phyloP scores from a whole-genome alignment of 345 rosid species.

The Citrus sp. region DNA sequence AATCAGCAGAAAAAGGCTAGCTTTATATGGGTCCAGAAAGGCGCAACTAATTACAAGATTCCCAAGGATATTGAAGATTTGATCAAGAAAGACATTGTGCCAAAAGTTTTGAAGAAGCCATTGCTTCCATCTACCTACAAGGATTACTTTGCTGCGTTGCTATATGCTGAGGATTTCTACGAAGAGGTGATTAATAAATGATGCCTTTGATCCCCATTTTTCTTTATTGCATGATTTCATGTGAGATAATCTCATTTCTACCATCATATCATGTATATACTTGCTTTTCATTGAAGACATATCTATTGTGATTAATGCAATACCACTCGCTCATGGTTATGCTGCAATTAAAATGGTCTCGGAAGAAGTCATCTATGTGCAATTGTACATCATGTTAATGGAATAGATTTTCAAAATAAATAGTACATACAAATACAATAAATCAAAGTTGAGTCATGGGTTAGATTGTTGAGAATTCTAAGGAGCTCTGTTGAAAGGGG shows the following conservation, averaged over 20 bases:
- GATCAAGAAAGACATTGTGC: conserved; percentile 22
- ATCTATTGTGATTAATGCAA: not conserved
- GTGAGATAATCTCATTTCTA: not conserved
- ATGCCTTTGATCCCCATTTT: not conserved
- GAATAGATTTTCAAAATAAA: not conserved
- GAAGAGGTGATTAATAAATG: conserved; percentile 8
- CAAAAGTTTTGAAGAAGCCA: conserved; percentile 16
- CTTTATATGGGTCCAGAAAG: conserved; percentile 10
- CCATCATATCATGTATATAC: not conserved
- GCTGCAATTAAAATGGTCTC: not conserved
- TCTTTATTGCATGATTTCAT: not conserved
- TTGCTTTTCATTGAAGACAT: not conserved
- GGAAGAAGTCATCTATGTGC: not conserved
- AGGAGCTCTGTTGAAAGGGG: not conserved
- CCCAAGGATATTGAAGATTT: conserved; percentile 17
- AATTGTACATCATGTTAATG: not conserved
- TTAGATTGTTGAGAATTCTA: not conserved
- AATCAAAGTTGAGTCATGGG: not conserved
- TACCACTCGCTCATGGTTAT: not conserved
- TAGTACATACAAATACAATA: not conserved
- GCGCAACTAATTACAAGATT: conserved; percentile 14
- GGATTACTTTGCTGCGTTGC: conserved; percentile 23
- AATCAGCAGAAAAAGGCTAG: not conserved
- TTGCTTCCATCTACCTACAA: conserved; percentile 25
- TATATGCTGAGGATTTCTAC: conserved; percentile 33